Base-by-base conservation (phyloP, 2,329 filamentous ascomycete genomes). In the Cytospora leucostoma region DNA sequence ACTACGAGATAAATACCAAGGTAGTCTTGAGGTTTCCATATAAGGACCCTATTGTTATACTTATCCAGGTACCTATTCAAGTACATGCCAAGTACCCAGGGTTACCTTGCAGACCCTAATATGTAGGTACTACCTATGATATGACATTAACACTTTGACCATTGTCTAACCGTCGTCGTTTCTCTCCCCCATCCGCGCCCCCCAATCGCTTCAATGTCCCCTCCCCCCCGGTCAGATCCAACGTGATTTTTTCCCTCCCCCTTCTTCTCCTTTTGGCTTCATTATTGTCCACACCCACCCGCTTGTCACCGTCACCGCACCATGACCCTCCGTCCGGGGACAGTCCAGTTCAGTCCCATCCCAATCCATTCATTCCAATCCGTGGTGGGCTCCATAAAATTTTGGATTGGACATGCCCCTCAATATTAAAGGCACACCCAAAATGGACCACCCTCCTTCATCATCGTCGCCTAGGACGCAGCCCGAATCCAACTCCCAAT, bases 381-480 rank as follows among this genome's bases (percentile, higher is more conserved):
- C 60, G 33, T 47, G 33, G 15, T 53, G 61, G 61, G 61, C 59
- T 56, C 59, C 59, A 61, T 61, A 55, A 55, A 61, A 61, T 56
- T 61, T 61, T 61, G 59, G 59, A 56, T 56, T 32, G 40, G 40
- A 47, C 19, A 54, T 63, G 61, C 57, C 56, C 61, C 61, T 63
- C 59, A 60, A 59, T 62, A 62, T 58, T 63, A 63, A 63, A 56
- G 59, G 40, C 61, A 63, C 51, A 21, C 61, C 56, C 47, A 44
- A 58, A 60, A 38, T 50, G 56, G 61, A 55, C 49, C 44, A 63
- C 58, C 50, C 58, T 60, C 58, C 58, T 60, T 54, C 58, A 54
- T 84, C 77, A 38, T 85, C 79, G 59, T 90, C 89, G 51, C 84
- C 27, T 27, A 27, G 82, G n/a, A 96, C 88, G 70, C 96, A 96